phyloP scores from a whole-genome alignment of 176 grass and related monocot genomes.

The Tillandsia leiboldiana region DNA sequence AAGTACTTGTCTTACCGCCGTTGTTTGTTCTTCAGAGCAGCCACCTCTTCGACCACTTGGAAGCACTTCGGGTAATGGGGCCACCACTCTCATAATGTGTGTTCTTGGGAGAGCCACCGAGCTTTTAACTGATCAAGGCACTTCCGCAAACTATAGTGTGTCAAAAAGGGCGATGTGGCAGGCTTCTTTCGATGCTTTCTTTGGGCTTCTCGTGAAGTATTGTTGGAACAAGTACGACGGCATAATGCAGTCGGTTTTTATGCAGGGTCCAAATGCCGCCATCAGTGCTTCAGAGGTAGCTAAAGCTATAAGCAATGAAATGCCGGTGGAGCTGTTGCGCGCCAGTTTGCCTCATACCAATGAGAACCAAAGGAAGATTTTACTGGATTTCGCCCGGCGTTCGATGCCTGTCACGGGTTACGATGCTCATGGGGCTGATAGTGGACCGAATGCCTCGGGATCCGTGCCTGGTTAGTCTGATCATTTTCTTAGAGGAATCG shows the following conservation, averaged over 20 bases:
- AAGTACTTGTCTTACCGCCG: constrained; percentile 33
- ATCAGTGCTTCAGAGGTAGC: constrained; percentile 9
- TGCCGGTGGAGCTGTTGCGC: constrained; percentile 68
- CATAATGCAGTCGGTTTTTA: constrained; percentile 13
- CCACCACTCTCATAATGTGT: constrained; percentile 20
- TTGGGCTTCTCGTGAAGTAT: constrained; percentile 19
- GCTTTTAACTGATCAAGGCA: constrained; percentile 17
- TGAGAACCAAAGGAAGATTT: constrained; percentile 51
- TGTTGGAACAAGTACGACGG: constrained; percentile 20
- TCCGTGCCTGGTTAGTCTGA: constrained; percentile 23
- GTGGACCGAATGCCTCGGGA: constrained; percentile 22
- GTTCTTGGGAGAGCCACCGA: constrained; percentile 25
- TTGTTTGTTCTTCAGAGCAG: constrained; percentile 40
- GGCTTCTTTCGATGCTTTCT: constrained; percentile 35
- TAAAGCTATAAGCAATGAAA: constrained; percentile 51
- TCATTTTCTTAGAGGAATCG: background rate
- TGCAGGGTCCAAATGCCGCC: constrained; percentile 9
- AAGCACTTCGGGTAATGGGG: constrained; percentile 30
- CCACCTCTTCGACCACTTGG: constrained; percentile 35
- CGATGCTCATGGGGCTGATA: constrained; percentile 28
- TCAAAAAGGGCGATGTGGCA: constrained; percentile 28
- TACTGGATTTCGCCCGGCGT: constrained; percentile 62
- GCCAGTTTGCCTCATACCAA: constrained; percentile 79
- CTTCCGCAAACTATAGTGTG: constrained; percentile 11
- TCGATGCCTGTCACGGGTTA: constrained; percentile 37